These are phyloP conservation scores for Rhinocladiella mackenziei DNA, from an alignment of 2,329 filamentous ascomycete species.

Conservation along the genomic window DNA sequence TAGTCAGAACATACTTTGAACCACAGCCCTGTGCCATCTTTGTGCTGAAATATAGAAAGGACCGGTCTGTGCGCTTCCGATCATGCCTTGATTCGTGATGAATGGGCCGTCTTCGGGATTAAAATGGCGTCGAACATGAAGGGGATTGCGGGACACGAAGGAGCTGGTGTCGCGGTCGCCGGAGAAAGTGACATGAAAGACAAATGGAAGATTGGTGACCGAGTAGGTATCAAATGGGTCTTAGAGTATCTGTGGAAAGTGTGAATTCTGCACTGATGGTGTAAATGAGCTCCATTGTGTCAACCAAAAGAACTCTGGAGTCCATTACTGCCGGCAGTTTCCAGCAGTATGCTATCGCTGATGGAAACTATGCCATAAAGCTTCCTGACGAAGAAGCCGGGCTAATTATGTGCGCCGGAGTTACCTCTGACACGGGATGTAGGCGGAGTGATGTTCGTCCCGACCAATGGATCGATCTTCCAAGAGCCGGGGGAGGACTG, in stretches of 20 bases:
- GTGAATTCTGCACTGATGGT: constrained; percentile 65
- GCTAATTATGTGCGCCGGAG: too few species aligned
- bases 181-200: constrained; percentile 65
- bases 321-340: constrained; percentile 37
- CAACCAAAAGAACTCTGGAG: constrained; percentile 33
- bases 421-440: too few species aligned
- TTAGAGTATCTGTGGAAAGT: constrained; percentile 78
- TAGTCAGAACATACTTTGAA: too few species aligned
- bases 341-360: constrained; percentile 34
- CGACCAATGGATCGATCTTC: too few species aligned
- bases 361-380: constrained; percentile 33
- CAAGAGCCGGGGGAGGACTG: too few species aligned
- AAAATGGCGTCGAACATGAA: constrained; percentile 10
- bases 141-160: constrained; percentile 47
- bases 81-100: constrained; percentile 16
- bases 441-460: too few species aligned
- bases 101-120: constrained; percentile 10
- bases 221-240: constrained; percentile 86
- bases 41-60: too few species aligned
- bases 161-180: constrained; percentile 77
- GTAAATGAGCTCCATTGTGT: constrained; percentile 35
- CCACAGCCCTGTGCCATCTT: too few species aligned
- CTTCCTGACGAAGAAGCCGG: constrained; percentile 35
- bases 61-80: constrained; percentile 85
- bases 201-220: constrained; percentile 74